These are phyloP conservation scores for Chrysopogon serrulatus DNA, from an alignment of 176 grass and related monocot genomes.

Conservation along the genomic window DNA sequence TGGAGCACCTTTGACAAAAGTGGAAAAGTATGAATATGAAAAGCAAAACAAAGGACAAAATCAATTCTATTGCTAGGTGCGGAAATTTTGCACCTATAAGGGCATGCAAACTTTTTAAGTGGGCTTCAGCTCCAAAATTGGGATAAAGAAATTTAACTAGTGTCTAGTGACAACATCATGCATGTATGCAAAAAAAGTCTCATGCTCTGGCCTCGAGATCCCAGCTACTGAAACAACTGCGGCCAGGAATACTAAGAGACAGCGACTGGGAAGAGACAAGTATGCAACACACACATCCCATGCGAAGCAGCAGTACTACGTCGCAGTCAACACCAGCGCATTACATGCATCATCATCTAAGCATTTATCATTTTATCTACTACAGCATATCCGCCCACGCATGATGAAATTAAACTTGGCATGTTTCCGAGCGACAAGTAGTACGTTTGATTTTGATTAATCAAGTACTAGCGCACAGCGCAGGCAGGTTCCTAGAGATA, in stretches of 20 bases:
- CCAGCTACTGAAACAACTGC: neutral
- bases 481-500: neutral
- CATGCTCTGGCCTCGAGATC: neutral
- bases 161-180: neutral
- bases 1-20: neutral
- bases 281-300: neutral
- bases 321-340: neutral
- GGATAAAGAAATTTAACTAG: neutral
- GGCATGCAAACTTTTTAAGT: neutral
- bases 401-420: neutral
- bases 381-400: neutral
- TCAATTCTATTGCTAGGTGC: neutral
- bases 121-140: neutral
- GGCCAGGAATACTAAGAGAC: neutral
- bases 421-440: too few species aligned
- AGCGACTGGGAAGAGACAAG: neutral
- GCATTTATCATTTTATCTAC: neutral
- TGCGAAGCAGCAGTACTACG: neutral
- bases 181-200: neutral
- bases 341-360: neutral
- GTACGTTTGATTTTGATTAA: neutral
- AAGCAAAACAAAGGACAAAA: neutral
- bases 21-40: neutral
- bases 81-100: neutral
- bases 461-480: neutral